Conservation (phyloP, 805 yeast genomes). For the Kazachstania kunashirensis region DNA sequence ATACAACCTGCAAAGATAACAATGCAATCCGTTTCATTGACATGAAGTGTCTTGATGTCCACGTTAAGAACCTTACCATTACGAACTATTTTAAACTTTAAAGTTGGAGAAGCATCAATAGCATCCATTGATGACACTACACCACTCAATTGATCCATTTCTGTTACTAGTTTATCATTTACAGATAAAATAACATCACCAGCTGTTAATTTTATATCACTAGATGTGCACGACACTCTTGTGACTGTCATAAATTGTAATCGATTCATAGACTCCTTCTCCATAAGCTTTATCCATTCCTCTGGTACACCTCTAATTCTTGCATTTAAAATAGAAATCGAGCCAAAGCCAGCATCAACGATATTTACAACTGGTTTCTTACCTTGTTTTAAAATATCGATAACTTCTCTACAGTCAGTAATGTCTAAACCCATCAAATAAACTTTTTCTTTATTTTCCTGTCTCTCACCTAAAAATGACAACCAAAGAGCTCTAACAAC, state of each 20-base stretch:
- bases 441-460: slow-evolving; percentile 49
- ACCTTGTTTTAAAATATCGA: slow-evolving; percentile 41
- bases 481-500: slow-evolving; percentile 79
- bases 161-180: slow-evolving; percentile 53
- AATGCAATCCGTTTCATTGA: slow-evolving; percentile 54
- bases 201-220: slow-evolving; percentile 30
- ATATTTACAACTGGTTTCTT: slow-evolving; percentile 52
- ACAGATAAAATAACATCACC: slow-evolving; percentile 76
- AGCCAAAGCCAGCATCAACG: slow-evolving; percentile 69
- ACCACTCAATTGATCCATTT: slow-evolving; percentile 54
- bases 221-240: slow-evolving; percentile 49
- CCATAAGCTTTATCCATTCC: slow-evolving; percentile 65
- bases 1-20: slow-evolving; percentile 79
- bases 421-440: slow-evolving; percentile 73
- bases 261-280: slow-evolving; percentile 51
- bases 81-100: slow-evolving; percentile 60
- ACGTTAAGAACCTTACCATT: slow-evolving; percentile 54
- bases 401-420: slow-evolving; percentile 49
- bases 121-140: slow-evolving; percentile 33
- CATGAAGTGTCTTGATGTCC: slow-evolving; percentile 53
- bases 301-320: slow-evolving; percentile 83
- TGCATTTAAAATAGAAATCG: slow-evolving; percentile 62
- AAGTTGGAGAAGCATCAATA: slow-evolving; percentile 25
- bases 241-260: slow-evolving; percentile 64
- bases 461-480: slow-evolving; percentile 68